Evolutionary conservation across 805 yeast species (phyloP), one percentile per base, ranked within the genome.

Genomic region (Candida namnaoensis): DNA sequence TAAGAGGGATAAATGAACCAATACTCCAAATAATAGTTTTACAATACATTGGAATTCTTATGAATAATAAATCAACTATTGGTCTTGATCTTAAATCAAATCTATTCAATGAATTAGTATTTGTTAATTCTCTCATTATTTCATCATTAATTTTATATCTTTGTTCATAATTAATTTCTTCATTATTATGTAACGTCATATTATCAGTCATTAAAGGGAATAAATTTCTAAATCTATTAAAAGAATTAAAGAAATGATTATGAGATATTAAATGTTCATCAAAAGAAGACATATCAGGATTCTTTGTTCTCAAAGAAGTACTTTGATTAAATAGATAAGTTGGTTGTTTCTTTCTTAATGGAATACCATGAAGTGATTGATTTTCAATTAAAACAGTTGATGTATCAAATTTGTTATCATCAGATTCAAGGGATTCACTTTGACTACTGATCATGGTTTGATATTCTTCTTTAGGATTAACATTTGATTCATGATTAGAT

Each of bases 281-380:
- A 7, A 27, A 11, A 7, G 11, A 11, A 27, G 30, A 2, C 30
- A 7, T 27, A 27, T 27, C 11, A 7, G 11, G 11, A 27, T 27
- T 27, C 3, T 27, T 27, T 11, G 11, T 27, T 27, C 4, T 11
- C 4, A 11, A 27, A 7, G 11, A 27, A 27, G 11, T 27, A 27
- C 30, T 27, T 27, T 41, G 36, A 23, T 39, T 34, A 24, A 30
- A 13, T 11, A 34, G 13, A 28, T 39, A 42, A 1, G 46, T 25
- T 23, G 48, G 45, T 8, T 19, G 8, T 27, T 28, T 37, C 1
- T 37, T 27, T 27, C 42, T 28, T 12, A 42, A 26, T 14, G 45
- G 42, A 1, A 42, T 34, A 8, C 45, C 45, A 28, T 42, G 45
- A 6, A 42, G 23, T 7, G 44, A 42, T 3, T 36, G 7, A 27